Base-by-base conservation (phyloP, 2,329 filamentous ascomycete genomes). In the Trichophyton schoenleinii region DNA sequence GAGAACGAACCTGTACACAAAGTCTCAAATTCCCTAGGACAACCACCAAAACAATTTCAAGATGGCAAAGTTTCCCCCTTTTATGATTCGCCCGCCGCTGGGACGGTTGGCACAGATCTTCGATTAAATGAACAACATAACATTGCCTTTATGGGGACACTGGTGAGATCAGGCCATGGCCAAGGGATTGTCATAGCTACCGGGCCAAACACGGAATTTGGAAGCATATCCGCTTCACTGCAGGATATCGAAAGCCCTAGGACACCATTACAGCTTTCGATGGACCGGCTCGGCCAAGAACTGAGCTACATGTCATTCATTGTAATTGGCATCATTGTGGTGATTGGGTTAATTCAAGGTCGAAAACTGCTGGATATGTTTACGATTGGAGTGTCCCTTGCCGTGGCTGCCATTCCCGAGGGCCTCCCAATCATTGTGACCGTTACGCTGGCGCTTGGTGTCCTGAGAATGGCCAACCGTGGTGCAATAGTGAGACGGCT, bases 121-220 rank as follows among this genome's bases (percentile, higher is more conserved):
- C 81, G 84, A 57, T 76, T 88, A 58, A 88, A 88, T 64, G 87
- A 88, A 60, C 84, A 87, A 67, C 88, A 87, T 68, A 97, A 99
- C 69, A 91, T 99, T 71, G 94, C 91, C 1, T 97, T 96, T 73
- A 97, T 99, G 91, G 94, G 94, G 31, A 99, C 94, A 2, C 75
- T 99, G 66, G 91, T 99, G 38, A 89, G 92, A 66, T 96, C 92
- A 41, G 94, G 94, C 9, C 87, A 99, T 69, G 94, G 94, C 0
- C 91, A 96, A 72, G 94, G 94, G 49, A 87, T 99, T 66, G 94
- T 99, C n/a, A 95, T 96, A 72, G 91, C 91, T 7, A 99, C 94
- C 5, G 95, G 95, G 61, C 88, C 88, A 36, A 85, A 89, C 63
- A 99, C 95, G 0, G 91, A 97, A 69, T 97, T 99, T 74, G 94